Conservation (phyloP, 2,329 filamentous ascomycete genomes). For the Arthrinium puccinioides region DNA sequence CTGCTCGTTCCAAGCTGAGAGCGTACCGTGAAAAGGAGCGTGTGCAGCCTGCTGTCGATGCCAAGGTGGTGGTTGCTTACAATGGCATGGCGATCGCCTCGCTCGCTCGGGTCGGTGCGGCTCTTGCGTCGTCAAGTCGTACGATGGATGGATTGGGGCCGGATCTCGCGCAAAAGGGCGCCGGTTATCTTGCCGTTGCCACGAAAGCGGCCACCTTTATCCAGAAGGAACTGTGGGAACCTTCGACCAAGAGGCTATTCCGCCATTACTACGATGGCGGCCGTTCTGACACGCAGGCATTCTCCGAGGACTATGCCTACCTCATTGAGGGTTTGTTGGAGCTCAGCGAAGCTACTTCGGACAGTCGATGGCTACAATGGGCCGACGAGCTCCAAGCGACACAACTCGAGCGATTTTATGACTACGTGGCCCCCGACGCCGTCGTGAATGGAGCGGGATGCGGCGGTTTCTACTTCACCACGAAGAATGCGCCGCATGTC, state of each 20-base stretch:
- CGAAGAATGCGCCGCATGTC: conserved; percentile 54
- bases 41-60: conserved; percentile 70
- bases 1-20: conserved; percentile 60
- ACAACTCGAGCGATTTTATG: conserved; percentile 74
- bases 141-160: background rate
- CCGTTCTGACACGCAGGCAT: conserved; percentile 59
- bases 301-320: conserved; percentile 94
- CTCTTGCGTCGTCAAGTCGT: background rate
- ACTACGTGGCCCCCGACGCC: conserved; percentile 34
- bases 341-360: conserved; percentile 75
- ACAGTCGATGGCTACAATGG: conserved; percentile 69
- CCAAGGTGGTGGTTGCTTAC: conserved; percentile 81
- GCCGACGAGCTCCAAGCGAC: conserved; percentile 72
- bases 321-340: conserved; percentile 75
- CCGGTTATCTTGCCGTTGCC: conserved; percentile 58
- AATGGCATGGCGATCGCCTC: conserved; percentile 84
- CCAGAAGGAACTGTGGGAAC: conserved; percentile 64
- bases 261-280: conserved; percentile 65
- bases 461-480: conserved; percentile 69
- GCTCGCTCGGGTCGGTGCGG: conserved; percentile 64
- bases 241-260: conserved; percentile 53
- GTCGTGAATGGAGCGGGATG: conserved; percentile 29
- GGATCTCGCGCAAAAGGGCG: conserved; percentile 42
- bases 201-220: conserved; percentile 66
- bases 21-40: conserved; percentile 68